Base-by-base conservation (phyloP, 805 yeast genomes). In the Starmera amethionina region DNA sequence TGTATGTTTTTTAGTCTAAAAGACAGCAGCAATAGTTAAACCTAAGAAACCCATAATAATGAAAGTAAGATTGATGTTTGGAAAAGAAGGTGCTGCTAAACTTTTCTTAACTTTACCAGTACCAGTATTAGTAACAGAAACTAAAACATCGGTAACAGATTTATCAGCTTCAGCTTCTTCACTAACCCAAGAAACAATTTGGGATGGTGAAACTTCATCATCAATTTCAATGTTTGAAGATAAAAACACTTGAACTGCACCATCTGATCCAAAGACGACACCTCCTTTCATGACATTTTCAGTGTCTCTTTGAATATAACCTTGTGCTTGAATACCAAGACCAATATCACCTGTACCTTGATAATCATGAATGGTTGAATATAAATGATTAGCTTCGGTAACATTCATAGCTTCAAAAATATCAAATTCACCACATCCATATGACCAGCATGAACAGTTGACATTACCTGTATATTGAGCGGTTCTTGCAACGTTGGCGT, bases 381-480 rank as follows among this genome's bases (percentile, higher is more conserved):
- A 79, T 49, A 82, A 67, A 42, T 77, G 68, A 38, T 58, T 59
- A 22, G 72, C 57, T 46, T 75, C 74, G 13, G 86, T 75, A 41
- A 64, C 60, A 60, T 82, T 82, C 76, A 79, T 72, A 33, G 77
- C 78, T 63, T 82, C 90, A 55, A 82, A 82, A 48, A 80, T 72
- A 60, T 82, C 90, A 49, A 76, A 79, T 59, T 82, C 88, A 56
- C 89, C 88, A 60, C 88, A 79, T 10, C 89, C 90, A 27, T 81
- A 70, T 35, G 72, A 65, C 89, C 89, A 82, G 52, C 87, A 78
- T 7, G 87, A 79, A 59, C 88, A 82, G 54, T 75, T 76, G 31
- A 64, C 62, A 47, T 75, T 75, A 5, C 62, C 45, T 37, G 80
- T 77, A 55, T 80, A 82, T 59, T 82, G 88, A 4, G 88, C 64